Evolutionary conservation across 1,284 basidiomycete species (phyloP).

Genomic region (Volvariella surrecta): DNA sequence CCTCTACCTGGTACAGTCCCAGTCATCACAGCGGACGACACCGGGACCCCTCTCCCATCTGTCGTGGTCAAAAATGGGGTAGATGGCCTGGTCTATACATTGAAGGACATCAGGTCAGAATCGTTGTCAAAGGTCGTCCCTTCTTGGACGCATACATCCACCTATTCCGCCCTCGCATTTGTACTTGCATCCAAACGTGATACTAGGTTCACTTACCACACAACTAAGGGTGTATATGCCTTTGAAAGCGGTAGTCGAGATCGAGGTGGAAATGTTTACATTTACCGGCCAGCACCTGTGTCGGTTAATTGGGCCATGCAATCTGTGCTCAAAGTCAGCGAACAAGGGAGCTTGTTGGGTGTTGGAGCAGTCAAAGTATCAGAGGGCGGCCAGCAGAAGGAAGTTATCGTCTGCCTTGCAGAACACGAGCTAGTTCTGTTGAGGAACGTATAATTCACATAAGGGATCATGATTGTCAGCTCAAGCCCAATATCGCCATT

Average conservation of each 20-base stretch:
- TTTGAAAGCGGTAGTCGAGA: constrained; percentile 68
- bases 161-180: constrained; percentile 86
- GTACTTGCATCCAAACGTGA: constrained; percentile 93
- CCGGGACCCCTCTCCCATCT: constrained; percentile 16
- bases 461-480: not conserved
- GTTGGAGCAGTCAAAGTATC: constrained; percentile 42
- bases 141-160: constrained; percentile 70
- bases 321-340: constrained; percentile 66
- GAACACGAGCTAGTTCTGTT: constrained; percentile 72
- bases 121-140: constrained; percentile 11
- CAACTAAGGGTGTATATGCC: constrained; percentile 52
- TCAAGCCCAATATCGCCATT: not conserved
- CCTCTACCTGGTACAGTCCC: constrained; percentile 43
- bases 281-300: constrained; percentile 56
- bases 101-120: constrained; percentile 18
- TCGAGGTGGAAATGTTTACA: constrained; percentile 74
- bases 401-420: constrained; percentile 63
- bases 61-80: constrained; percentile 74
- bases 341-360: constrained; percentile 67
- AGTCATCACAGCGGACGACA: constrained; percentile 10
- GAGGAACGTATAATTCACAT: not conserved
- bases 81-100: constrained; percentile 72
- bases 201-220: constrained; percentile 75
- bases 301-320: constrained; percentile 64
- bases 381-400: constrained; percentile 6